Conservation (phyloP, 2,329 filamentous ascomycete species). For the Diplodia seriata region DNA sequence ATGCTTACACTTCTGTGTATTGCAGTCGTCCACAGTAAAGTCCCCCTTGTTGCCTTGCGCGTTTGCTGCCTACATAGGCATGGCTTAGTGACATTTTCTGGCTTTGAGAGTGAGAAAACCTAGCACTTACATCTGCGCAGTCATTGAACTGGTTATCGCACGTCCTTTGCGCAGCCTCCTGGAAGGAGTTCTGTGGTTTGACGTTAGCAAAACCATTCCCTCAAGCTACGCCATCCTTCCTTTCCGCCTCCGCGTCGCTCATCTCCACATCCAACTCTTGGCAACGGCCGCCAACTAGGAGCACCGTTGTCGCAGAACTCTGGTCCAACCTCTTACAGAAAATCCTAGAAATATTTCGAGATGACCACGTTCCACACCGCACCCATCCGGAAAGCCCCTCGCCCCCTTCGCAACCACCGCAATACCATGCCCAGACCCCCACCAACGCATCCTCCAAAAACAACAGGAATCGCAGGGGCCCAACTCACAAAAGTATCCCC, state of each 20-base stretch:
- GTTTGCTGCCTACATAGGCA: slow-evolving; percentile 20
- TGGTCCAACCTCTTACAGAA: background rate
- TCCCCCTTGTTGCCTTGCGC: slow-evolving; percentile 27
- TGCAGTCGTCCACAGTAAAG: slow-evolving; percentile 22
- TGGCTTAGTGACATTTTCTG: background rate
- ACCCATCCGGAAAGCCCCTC: background rate
- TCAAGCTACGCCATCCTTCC: background rate
- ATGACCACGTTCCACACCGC: too few species aligned
- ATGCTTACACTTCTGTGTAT: slow-evolving; percentile 21
- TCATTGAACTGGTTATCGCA: slow-evolving; percentile 32
- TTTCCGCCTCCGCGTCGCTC: background rate
- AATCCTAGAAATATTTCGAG: background rate
- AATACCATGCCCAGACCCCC: background rate
- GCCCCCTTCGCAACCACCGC: background rate
- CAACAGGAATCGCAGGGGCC: background rate
- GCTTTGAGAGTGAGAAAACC: background rate
- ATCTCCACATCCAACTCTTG: background rate
- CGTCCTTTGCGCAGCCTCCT: slow-evolving; percentile 29
- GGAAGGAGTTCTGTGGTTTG: slow-evolving; percentile 15
- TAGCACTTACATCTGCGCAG: slow-evolving; percentile 28
- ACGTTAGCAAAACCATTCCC: background rate
- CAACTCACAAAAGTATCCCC: slow-evolving; percentile 29
- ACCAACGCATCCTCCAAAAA: background rate
- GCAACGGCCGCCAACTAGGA: background rate
- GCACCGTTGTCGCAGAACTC: background rate